Percentiles rank a stretch among this genome's conserved stretches.
phyloP scores from a whole-genome alignment of 139 green algal genomes.

The Tetraselmis striata region DNA sequence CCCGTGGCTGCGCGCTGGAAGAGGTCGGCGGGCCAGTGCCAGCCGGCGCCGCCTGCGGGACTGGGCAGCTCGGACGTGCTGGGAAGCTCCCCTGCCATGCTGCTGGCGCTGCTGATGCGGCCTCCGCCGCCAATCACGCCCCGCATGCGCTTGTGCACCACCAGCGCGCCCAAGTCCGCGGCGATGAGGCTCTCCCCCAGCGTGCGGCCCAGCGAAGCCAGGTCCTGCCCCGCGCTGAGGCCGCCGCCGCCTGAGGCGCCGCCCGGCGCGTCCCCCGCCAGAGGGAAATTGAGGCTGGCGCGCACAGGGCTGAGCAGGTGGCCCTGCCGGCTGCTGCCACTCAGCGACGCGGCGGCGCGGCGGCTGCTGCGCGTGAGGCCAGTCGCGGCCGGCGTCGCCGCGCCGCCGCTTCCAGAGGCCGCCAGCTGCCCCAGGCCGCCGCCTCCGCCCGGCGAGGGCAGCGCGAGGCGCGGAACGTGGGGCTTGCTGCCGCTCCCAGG shows the following conservation, averaged over 20 bases:
- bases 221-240: conserved; percentile 3
- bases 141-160: conserved; percentile 30
- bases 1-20: not conserved
- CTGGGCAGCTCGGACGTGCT: not conserved
- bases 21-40: not conserved
- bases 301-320: not conserved
- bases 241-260: not conserved
- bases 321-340: not conserved
- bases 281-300: not conserved
- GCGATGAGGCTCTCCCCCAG: conserved; percentile 41
- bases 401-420: not conserved
- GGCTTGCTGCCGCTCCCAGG: not conserved
- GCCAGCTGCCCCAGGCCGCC: not conserved
- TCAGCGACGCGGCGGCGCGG: not conserved
- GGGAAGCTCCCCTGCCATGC: not conserved
- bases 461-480: not conserved
- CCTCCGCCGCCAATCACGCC: not conserved
- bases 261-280: not conserved
- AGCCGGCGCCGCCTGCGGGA: not conserved
- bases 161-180: conserved; percentile 34
- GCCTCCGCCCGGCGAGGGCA: not conserved
- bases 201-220: conserved; percentile 27
- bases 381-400: not conserved
- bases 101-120: not conserved
- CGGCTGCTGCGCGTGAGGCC: not conserved